Conservation (phyloP, 768 basidiomycete genomes). For the Tricholoma sp. region DNA sequence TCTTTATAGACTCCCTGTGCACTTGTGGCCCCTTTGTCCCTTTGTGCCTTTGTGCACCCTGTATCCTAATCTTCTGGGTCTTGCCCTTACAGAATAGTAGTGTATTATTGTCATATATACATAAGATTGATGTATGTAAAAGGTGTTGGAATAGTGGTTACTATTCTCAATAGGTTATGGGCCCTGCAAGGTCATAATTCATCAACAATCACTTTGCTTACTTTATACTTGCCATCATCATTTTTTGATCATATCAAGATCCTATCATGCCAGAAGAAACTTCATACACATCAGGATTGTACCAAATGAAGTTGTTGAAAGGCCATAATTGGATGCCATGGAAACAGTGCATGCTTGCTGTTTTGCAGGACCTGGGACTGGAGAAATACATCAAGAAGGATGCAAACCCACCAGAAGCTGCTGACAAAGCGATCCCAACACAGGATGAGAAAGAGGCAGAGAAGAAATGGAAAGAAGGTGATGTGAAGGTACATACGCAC, state of each 20-base stretch:
- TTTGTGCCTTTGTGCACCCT: too few relatives aligned
- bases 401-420: neutral
- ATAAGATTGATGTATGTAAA: too few relatives aligned
- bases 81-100: too few relatives aligned
- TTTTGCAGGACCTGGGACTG: neutral
- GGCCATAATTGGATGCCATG: neutral
- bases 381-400: neutral
- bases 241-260: neutral
- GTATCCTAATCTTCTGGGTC: too few relatives aligned
- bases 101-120: too few relatives aligned
- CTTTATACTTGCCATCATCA: neutral
- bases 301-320: neutral
- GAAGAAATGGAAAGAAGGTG: neutral
- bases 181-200: neutral
- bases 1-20: too few relatives aligned
- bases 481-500: neutral
- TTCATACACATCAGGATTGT: neutral
- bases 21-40: too few relatives aligned
- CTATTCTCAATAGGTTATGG: neutral
- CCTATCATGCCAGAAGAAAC: neutral
- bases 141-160: too few relatives aligned
- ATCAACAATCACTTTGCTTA: neutral
- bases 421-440: neutral
- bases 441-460: neutral
- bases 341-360: neutral